These are phyloP conservation scores for Phoma sp. DNA, from an alignment of 2,329 filamentous ascomycete genomes.

Conservation along the genomic window DNA sequence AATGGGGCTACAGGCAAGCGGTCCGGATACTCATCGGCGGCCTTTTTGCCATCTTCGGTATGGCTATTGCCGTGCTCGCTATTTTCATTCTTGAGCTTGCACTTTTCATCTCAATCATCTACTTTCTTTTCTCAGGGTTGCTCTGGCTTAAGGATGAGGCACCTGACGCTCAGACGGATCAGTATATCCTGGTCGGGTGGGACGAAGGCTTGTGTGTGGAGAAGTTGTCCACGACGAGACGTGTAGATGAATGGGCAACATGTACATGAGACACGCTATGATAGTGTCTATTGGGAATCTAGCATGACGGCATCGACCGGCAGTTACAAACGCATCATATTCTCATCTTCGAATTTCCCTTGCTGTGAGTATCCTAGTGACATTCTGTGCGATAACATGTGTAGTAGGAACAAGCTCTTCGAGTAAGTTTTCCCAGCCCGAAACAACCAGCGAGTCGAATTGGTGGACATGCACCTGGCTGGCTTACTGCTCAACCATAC, in stretches of 20 bases:
- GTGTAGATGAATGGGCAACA: conserved; percentile 8
- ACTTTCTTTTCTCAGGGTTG: conserved; percentile 2
- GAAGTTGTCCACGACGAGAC: not conserved
- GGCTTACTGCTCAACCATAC: not conserved
- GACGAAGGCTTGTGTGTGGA: not conserved
- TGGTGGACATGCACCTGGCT: not conserved
- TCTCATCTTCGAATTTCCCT: not conserved
- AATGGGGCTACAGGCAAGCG: conserved; percentile 14
- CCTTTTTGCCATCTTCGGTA: conserved; percentile 9
- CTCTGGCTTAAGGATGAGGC: not conserved
- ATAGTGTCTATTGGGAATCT: not conserved
- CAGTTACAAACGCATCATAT: not conserved
- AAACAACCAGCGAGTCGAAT: not conserved
- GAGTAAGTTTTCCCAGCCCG: too few species aligned
- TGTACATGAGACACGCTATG: conserved; percentile 1
- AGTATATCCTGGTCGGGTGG: not conserved
- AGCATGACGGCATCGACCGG: not conserved
- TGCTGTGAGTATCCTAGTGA: not conserved
- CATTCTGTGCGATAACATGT: not conserved
- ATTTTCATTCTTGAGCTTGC: conserved; percentile 8
- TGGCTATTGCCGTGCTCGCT: conserved; percentile 1
- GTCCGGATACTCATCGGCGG: conserved; percentile 14
- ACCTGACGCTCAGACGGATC: not conserved
- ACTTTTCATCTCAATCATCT: conserved; percentile 5
- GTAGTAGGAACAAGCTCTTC: not conserved